phyloP scores from a whole-genome alignment of 1,284 basidiomycete species.

The Athelia psychrophila region DNA sequence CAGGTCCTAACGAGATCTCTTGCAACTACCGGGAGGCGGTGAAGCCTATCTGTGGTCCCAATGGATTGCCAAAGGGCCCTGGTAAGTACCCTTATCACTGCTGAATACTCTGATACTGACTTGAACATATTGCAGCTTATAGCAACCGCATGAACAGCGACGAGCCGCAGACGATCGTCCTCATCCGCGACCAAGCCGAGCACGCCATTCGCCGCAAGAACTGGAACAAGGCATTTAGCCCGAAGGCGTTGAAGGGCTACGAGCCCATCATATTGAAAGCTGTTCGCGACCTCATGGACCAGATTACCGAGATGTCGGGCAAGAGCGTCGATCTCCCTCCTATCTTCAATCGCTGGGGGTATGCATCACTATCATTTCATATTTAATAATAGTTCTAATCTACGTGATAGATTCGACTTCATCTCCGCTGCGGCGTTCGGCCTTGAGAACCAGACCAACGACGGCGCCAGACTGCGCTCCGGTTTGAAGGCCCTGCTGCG shows the following conservation, averaged over 20 bases:
- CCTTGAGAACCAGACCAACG: not conserved
- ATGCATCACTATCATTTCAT: not conserved
- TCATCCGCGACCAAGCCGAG: not conserved
- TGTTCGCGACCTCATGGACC: constrained; percentile 20
- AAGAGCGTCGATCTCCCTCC: not conserved
- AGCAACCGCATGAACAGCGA: not conserved
- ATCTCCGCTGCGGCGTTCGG: not conserved
- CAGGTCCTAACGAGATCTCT: constrained; percentile 38
- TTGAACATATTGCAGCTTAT: not conserved
- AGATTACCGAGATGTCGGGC: constrained; percentile 1
- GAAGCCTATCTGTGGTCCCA: constrained; percentile 25
- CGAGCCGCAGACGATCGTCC: not conserved
- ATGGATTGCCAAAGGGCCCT: constrained; percentile 36
- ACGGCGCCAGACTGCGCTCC: not conserved
- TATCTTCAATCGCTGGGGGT: not conserved
- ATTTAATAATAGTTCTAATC: too few species aligned
- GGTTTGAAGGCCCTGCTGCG: not conserved
- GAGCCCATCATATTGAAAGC: constrained; percentile 17
- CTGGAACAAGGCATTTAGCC: constrained; percentile 24
- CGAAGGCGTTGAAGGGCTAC: constrained; percentile 21
- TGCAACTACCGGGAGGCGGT: constrained; percentile 26
- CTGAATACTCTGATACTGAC: not conserved
- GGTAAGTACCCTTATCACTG: constrained; percentile 21
- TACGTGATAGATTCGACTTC: not conserved
- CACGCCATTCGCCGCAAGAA: constrained; percentile 3